Evolutionary conservation across 2,329 filamentous ascomycete species (phyloP).

Genomic region (Sclerotinia glacialis): DNA sequence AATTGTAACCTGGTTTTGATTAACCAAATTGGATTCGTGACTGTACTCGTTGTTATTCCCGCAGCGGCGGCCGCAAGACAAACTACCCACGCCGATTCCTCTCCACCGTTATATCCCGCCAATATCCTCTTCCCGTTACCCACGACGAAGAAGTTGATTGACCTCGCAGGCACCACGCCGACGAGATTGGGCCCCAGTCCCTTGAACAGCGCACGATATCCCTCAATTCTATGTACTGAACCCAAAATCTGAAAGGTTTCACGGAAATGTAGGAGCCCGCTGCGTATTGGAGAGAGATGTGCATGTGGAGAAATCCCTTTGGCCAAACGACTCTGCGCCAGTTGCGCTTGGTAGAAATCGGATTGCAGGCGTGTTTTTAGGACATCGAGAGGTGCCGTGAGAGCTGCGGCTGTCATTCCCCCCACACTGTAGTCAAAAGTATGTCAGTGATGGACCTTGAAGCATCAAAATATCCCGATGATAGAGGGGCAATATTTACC

Average conservation of each 20-base stretch:
- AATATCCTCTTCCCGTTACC: constrained; percentile 86
- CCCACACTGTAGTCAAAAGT: constrained; percentile 58
- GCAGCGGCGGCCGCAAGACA: constrained; percentile 72
- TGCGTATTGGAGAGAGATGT: constrained; percentile 62
- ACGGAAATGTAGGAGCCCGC: constrained; percentile 68
- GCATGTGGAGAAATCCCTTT: constrained; percentile 47
- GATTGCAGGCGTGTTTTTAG: constrained; percentile 91
- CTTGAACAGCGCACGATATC: constrained; percentile 86
- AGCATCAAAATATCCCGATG: not conserved
- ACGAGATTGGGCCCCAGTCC: constrained; percentile 87
- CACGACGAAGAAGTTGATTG: constrained; percentile 93
- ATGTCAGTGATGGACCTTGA: constrained; percentile 12
- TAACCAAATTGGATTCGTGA: constrained; percentile 95
- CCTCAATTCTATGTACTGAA: constrained; percentile 77
- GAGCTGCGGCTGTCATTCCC: constrained; percentile 85
- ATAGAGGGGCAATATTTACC: constrained; percentile 52
- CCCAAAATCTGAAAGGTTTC: constrained; percentile 86
- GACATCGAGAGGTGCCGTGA: constrained; percentile 93
- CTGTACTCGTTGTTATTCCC: constrained; percentile 82
- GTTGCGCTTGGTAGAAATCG: constrained; percentile 87
- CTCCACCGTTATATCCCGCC: constrained; percentile 69
- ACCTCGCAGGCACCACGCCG: constrained; percentile 82
- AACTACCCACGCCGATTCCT: constrained; percentile 73
- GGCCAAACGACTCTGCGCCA: constrained; percentile 65
- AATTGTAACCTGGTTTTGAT: constrained; percentile 91